These are phyloP conservation scores for Oryza australiensis DNA, from an alignment of 176 grass and related monocot genomes.

Conservation along the genomic window DNA sequence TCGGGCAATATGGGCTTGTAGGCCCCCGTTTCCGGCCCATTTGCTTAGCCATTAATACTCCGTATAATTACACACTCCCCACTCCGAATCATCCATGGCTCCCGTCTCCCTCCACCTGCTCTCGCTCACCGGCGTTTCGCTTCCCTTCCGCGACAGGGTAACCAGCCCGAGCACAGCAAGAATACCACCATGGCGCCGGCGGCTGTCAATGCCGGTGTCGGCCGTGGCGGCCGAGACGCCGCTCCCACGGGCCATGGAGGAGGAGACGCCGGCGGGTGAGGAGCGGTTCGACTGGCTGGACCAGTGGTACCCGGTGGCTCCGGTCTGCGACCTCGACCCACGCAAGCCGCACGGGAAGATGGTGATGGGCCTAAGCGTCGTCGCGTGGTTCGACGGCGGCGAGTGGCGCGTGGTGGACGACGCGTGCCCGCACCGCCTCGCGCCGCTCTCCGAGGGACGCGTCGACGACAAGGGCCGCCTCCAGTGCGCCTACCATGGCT, in stretches of 20 bases:
- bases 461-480: constrained; percentile 74
- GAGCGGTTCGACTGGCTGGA: constrained; percentile 81
- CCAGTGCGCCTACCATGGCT: constrained; percentile 95
- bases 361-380: constrained; percentile 66
- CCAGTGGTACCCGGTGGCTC: constrained; percentile 86
- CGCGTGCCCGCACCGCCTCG: constrained; percentile 79
- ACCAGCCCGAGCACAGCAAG: no score
- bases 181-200: neutral
- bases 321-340: constrained; percentile 75
- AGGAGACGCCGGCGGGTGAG: neutral
- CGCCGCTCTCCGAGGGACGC: constrained; percentile 89
- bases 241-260: neutral
- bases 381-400: constrained; percentile 76
- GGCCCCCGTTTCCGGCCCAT: no score
- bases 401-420: constrained; percentile 95
- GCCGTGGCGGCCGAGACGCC: constrained; percentile 8
- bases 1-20: no score
- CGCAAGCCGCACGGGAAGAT: constrained; percentile 77
- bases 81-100: no score
- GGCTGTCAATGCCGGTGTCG: neutral
- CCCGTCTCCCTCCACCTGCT: no score
- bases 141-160: no score
- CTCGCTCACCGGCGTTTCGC: no score
- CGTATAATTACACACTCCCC: no score
- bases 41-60: no score